A percentile compares a stretch with the other conserved stretches of the same genome.
phyloP scores from a whole-genome alignment of 495 filamentous ascomycete species.

The Aspergillus avenaceus region DNA sequence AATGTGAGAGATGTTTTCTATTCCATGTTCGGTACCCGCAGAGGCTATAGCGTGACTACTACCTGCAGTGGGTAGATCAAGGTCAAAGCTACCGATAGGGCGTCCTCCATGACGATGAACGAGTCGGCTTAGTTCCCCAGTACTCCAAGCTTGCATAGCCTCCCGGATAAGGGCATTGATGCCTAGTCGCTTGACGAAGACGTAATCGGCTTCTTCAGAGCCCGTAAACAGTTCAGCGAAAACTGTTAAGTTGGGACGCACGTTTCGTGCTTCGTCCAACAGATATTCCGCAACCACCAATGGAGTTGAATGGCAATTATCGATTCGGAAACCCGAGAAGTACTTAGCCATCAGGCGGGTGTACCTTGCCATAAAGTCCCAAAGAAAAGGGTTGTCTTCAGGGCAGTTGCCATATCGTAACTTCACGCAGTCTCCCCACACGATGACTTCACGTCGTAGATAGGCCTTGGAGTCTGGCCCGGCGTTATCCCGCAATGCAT shows the following conservation, averaged over 20 bases:
- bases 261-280: slow-evolving; percentile 82
- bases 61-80: slow-evolving; percentile 53
- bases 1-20: slow-evolving; percentile 67
- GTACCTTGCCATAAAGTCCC: slow-evolving; percentile 93
- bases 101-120: slow-evolving; percentile 93
- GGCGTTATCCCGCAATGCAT: slow-evolving; percentile 89
- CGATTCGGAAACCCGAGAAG: slow-evolving; percentile 92
- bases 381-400: slow-evolving; percentile 87
- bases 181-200: slow-evolving; percentile 89
- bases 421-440: slow-evolving; percentile 98
- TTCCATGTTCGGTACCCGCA: slow-evolving; percentile 31
- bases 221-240: slow-evolving; percentile 97
- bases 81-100: slow-evolving; percentile 93
- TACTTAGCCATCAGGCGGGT: slow-evolving; percentile 91
- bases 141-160: slow-evolving; percentile 98
- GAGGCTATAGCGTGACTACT: slow-evolving; percentile 38
- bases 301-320: slow-evolving; percentile 98
- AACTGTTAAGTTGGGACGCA: slow-evolving; percentile 84
- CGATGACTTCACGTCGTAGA: slow-evolving; percentile 88
- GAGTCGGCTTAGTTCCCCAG: slow-evolving; percentile 81
- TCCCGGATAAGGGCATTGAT: slow-evolving; percentile 89
- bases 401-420: slow-evolving; percentile 80
- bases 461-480: slow-evolving; percentile 86
- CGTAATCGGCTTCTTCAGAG: slow-evolving; percentile 90
- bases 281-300: slow-evolving; percentile 90